phyloP scores from a whole-genome alignment of 2,329 filamentous ascomycete genomes.

The Curvularia sp. region DNA sequence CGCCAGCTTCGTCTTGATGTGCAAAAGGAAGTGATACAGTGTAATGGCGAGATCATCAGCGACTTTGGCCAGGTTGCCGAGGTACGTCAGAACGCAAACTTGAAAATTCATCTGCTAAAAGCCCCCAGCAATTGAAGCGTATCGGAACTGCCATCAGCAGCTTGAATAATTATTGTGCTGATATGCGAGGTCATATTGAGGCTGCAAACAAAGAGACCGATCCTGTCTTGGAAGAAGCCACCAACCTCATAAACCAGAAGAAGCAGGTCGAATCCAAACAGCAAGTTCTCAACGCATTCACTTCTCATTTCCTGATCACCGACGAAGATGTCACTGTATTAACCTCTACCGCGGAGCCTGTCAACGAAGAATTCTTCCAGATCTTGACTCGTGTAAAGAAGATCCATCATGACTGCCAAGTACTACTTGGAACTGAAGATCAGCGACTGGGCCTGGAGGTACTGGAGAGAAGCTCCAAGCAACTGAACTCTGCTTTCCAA shows the following conservation, averaged over 20 bases:
- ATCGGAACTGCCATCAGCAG: slow-evolving; percentile 80
- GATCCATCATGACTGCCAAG: slow-evolving; percentile 86
- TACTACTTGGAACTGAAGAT: slow-evolving; percentile 87
- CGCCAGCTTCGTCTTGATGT: slow-evolving; percentile 81
- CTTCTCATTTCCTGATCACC: slow-evolving; percentile 81
- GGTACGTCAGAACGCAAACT: slow-evolving; percentile 32
- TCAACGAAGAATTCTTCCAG: slow-evolving; percentile 85
- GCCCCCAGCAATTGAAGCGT: slow-evolving; percentile 76
- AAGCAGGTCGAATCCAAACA: slow-evolving; percentile 80
- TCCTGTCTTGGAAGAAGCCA: slow-evolving; percentile 79
- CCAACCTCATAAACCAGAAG: slow-evolving; percentile 74
- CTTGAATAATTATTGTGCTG: slow-evolving; percentile 79
- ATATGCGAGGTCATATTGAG: slow-evolving; percentile 79
- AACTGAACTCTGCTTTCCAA: slow-evolving; percentile 88
- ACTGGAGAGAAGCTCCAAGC: slow-evolving; percentile 87
- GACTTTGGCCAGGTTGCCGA: slow-evolving; percentile 91
- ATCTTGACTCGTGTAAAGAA: slow-evolving; percentile 80
- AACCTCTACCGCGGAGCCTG: slow-evolving; percentile 79
- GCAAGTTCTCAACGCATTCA: slow-evolving; percentile 77
- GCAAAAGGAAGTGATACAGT: slow-evolving; percentile 90
- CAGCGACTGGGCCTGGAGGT: slow-evolving; percentile 88
- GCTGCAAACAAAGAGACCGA: slow-evolving; percentile 77
- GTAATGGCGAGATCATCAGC: slow-evolving; percentile 85
- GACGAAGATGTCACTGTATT: slow-evolving; percentile 79
- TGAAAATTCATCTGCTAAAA: slow-evolving; percentile 32